Evolutionary conservation across 2,329 filamentous ascomycete species (phyloP).

Genomic region (Sarocladiaceae sp.): DNA sequence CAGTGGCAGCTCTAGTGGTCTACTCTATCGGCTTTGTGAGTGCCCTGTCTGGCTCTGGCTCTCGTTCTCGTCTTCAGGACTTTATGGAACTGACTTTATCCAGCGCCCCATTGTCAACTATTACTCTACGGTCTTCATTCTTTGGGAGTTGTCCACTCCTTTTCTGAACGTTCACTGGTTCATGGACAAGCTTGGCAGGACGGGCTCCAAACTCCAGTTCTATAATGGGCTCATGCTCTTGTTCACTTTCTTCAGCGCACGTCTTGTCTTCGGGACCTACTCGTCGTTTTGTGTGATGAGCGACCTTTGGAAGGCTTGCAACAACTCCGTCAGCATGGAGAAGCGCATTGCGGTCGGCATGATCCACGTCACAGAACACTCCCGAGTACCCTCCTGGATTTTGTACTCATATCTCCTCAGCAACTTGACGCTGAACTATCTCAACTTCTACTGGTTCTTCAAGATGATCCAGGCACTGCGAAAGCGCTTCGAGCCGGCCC

Average conservation of each 20-base stretch:
- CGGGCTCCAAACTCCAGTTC: slow-evolving; percentile 65
- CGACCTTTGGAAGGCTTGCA: slow-evolving; percentile 56
- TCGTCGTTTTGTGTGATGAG: slow-evolving; percentile 62
- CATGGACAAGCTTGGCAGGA: slow-evolving; percentile 79
- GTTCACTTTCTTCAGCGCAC: slow-evolving; percentile 67
- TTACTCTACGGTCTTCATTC: slow-evolving; percentile 74
- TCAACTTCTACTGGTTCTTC: slow-evolving; percentile 82
- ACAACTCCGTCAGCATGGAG: slow-evolving; percentile 29
- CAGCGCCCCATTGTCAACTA: slow-evolving; percentile 80
- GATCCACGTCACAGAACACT: slow-evolving; percentile 40
- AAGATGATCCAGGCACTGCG: slow-evolving; percentile 79
- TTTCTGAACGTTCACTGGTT: slow-evolving; percentile 92
- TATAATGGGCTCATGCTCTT: slow-evolving; percentile 72
- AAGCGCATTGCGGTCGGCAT: slow-evolving; percentile 20
- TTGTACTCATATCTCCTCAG: slow-evolving; percentile 59
- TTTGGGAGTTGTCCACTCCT: slow-evolving; percentile 80
- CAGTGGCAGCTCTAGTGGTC: slow-evolving; percentile 64
- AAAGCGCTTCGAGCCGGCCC: slow-evolving; percentile 60
- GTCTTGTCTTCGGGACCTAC: slow-evolving; percentile 71
- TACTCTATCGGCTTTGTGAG: slow-evolving; percentile 76
- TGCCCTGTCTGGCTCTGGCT: background rate
- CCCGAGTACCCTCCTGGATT: slow-evolving; percentile 62
- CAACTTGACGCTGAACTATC: slow-evolving; percentile 65
- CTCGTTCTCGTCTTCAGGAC: slow-evolving; percentile 12
- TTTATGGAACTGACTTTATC: slow-evolving; percentile 1